These are phyloP conservation scores for Hymenoscyphus fructigenus DNA, from an alignment of 2,329 filamentous ascomycete genomes.

Conservation along the genomic window DNA sequence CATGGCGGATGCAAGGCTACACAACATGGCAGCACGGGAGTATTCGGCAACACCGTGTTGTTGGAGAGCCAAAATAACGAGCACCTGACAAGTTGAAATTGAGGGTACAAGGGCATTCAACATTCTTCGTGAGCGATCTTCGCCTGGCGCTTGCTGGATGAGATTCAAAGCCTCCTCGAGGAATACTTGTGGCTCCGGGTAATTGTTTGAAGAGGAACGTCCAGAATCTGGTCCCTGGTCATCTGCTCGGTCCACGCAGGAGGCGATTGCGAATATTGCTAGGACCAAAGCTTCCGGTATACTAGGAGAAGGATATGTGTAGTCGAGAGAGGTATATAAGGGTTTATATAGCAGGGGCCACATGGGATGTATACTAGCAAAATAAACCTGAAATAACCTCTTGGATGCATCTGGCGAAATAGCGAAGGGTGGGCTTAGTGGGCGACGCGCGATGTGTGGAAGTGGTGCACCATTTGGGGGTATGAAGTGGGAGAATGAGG, in stretches of 20 bases:
- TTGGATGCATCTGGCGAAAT: slow-evolving; percentile 28
- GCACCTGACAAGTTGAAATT: slow-evolving; percentile 32
- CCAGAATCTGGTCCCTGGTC: slow-evolving; percentile 11
- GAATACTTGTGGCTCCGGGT: slow-evolving; percentile 25
- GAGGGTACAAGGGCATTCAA: slow-evolving; percentile 29
- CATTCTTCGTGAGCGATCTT: slow-evolving; percentile 14
- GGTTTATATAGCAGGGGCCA: slow-evolving; percentile 37
- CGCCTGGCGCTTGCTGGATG: slow-evolving; percentile 19
- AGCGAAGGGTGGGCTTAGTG: background rate
- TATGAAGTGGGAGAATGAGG: background rate
- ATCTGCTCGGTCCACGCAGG: slow-evolving; percentile 28
- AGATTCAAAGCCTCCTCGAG: slow-evolving; percentile 29
- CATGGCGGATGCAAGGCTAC: slow-evolving; percentile 33
- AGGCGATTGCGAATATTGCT: slow-evolving; percentile 34
- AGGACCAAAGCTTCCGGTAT: slow-evolving; percentile 29
- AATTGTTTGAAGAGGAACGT: slow-evolving; percentile 13
- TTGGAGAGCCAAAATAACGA: slow-evolving; percentile 32
- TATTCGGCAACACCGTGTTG: slow-evolving; percentile 36
- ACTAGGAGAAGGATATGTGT: slow-evolving; percentile 25
- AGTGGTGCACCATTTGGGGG: background rate
- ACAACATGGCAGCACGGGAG: slow-evolving; percentile 31
- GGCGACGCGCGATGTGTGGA: background rate
- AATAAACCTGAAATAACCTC: slow-evolving; percentile 33
- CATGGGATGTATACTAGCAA: slow-evolving; percentile 34
- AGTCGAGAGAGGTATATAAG: slow-evolving; percentile 31